A percentile compares a stretch with the other conserved stretches of the same genome.
phyloP scores from a whole-genome alignment of 495 filamentous ascomycete genomes.

The Neurospora pannonica region DNA sequence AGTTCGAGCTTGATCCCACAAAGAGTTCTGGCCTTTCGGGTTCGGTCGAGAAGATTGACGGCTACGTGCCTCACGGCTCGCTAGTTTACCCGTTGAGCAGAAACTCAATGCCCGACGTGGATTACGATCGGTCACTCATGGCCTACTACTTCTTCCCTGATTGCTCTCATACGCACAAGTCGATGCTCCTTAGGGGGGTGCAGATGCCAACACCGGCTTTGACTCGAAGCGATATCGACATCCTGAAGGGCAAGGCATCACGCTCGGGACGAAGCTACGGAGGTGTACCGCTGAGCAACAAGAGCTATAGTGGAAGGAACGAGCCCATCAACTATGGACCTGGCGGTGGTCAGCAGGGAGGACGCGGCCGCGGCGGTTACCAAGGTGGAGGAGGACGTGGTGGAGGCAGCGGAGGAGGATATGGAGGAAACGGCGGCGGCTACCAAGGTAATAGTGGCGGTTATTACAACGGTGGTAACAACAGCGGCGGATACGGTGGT shows the following conservation, averaged over 20 bases:
- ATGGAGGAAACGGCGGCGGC: constrained; percentile 8
- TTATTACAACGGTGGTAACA: constrained; percentile 16
- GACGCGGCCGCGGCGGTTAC: constrained; percentile 4
- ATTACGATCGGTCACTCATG: constrained; percentile 78
- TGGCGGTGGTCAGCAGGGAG: constrained; percentile 15
- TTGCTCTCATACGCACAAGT: constrained; percentile 68
- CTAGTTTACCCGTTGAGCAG: constrained; percentile 50
- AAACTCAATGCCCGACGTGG: constrained; percentile 61
- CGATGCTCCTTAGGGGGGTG: constrained; percentile 83
- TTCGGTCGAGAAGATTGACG: constrained; percentile 69
- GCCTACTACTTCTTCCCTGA: constrained; percentile 77
- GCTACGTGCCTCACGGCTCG: constrained; percentile 64
- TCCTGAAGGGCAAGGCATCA: constrained; percentile 49
- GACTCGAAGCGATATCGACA: constrained; percentile 61
- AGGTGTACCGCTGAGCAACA: constrained; percentile 27
- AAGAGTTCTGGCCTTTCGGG: constrained; percentile 72
- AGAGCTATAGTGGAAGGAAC: constrained; percentile 23
- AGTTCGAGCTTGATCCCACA: constrained; percentile 60
- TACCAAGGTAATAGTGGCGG: constrained; percentile 15
- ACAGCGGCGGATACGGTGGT: constrained; percentile 16
- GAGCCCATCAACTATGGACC: constrained; percentile 34
- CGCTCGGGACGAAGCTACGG: constrained; percentile 47
- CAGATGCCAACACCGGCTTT: constrained; percentile 61
- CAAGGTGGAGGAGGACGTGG: neutral
- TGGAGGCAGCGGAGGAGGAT: neutral